Base-by-base conservation (phyloP, 805 yeast species). In the Kodamaea neixiangensis region DNA sequence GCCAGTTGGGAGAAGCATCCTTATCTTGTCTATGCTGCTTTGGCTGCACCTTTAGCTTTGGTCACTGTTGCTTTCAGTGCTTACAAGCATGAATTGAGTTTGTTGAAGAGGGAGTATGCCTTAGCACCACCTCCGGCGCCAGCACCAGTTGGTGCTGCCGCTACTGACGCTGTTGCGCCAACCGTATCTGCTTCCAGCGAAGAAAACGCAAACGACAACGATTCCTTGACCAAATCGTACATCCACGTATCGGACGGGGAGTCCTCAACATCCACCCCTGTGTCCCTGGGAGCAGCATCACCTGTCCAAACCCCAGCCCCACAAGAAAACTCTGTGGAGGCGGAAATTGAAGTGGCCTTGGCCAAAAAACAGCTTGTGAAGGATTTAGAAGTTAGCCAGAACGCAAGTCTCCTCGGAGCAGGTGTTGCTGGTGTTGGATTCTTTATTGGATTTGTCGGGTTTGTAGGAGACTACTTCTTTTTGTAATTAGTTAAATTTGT, bases 1-100 rank as follows among this genome's bases (percentile, higher is more conserved):
- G 82, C 88, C 17, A 57, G 66, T 4, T 62, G 71, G 34, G 83
- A 77, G 50, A 80, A 80, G 65, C 96, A 87, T 66, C 94, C 94
- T 17, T 87, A 87, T 63, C 75, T 87, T 61, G 61, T 87, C 11
- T 87, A 87, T 63, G 74, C 86, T 44, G 76, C 85, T n/a, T 46
- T 80, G 6, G 80, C 82, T n/a, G 76, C 76, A 29, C 81, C 83
- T 7, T 41, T 72, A 34, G 72, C 82, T 7, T 53, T 69, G n/a
- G 62, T 60, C 14, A 48, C 52, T 10, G 44, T 63, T 31, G 52
- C 50, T 45, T 58, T 55, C 38, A 56, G 53, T 19, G 54, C 60
- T 10, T 60, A 48, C 44, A 41, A 44, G 7, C 44, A 46, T 48
- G 69, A 64, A 31, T 46, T 49, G 44, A 56, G 55, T 20, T 46